phyloP scores from a whole-genome alignment of 768 basidiomycete species.

The Tephrocybe sp. region DNA sequence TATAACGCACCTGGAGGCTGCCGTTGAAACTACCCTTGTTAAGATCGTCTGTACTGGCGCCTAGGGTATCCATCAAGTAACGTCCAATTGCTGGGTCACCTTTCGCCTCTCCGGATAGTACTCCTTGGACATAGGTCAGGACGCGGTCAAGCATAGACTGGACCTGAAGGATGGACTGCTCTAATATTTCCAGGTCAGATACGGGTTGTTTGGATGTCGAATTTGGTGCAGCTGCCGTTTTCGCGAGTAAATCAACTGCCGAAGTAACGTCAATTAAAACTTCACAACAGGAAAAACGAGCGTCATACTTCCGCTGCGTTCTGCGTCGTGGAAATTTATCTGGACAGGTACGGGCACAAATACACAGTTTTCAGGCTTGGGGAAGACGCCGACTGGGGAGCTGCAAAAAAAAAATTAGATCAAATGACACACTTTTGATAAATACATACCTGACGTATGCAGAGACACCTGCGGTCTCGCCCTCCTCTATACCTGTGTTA shows the following conservation, averaged over 20 bases:
- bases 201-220: conserved; percentile 51
- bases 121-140: conserved; percentile 77
- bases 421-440: background rate
- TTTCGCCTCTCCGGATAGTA: conserved; percentile 71
- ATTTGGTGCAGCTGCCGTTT: conserved; percentile 42
- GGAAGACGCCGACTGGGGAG: conserved; percentile 83
- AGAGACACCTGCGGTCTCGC: conserved; percentile 68
- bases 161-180: conserved; percentile 68
- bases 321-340: conserved; percentile 77
- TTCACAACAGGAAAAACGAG: background rate
- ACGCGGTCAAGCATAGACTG: conserved; percentile 82
- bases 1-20: conserved; percentile 60
- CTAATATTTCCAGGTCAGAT: conserved; percentile 74
- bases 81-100: conserved; percentile 86
- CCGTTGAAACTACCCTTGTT: conserved; percentile 76
- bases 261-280: background rate
- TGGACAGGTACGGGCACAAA: conserved; percentile 92
- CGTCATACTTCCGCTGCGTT: conserved; percentile 79
- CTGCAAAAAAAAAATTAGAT: conserved; percentile 35
- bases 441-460: conserved; percentile 77
- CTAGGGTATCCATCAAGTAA: conserved; percentile 86
- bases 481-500: conserved; percentile 75
- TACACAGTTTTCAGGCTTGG: conserved; percentile 92
- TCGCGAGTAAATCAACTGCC: conserved; percentile 74
- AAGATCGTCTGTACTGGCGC: conserved; percentile 63